Conservation (phyloP, 2,329 filamentous ascomycete genomes). For the Tolypocladium tundrense region DNA sequence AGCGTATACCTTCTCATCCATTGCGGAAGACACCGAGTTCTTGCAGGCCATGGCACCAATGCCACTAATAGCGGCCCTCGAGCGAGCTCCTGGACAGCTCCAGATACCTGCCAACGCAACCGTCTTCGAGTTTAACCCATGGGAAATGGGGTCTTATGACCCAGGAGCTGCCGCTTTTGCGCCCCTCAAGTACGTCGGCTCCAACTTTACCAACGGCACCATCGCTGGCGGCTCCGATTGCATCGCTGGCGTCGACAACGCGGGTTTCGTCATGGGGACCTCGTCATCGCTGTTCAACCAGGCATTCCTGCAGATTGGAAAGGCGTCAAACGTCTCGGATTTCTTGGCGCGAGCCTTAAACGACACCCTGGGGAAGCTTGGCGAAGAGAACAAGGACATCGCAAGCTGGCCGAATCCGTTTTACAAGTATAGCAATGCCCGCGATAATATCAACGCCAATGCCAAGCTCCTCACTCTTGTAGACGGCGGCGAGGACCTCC, state of each 20-base stretch:
- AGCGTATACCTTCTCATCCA: constrained; percentile 69
- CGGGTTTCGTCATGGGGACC: constrained; percentile 77
- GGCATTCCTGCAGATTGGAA: constrained; percentile 51
- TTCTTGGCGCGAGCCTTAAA: constrained; percentile 41
- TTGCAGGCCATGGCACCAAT: constrained; percentile 53
- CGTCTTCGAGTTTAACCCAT: constrained; percentile 69
- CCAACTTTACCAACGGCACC: constrained; percentile 55
- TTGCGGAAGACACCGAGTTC: constrained; percentile 46
- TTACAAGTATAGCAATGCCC: constrained; percentile 47
- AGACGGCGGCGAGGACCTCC: constrained; percentile 66
- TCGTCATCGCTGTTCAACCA: constrained; percentile 78
- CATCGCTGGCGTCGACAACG: constrained; percentile 72
- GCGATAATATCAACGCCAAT: constrained; percentile 45
- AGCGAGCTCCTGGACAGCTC: constrained; percentile 49
- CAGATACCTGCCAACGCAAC: constrained; percentile 63
- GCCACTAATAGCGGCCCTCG: constrained; percentile 63
- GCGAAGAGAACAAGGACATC: constrained; percentile 56
- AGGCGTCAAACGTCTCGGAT: constrained; percentile 29
- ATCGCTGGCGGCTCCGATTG: constrained; percentile 50
- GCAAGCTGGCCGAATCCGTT: constrained; percentile 73
- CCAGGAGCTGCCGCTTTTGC: constrained; percentile 62
- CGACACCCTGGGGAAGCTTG: constrained; percentile 43
- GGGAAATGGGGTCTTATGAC: constrained; percentile 69
- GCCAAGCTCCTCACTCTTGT: constrained; percentile 54
- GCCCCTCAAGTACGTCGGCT: constrained; percentile 61